Percentiles rank a stretch among this genome's conserved stretches.
Conservation (phyloP, 2,329 filamentous ascomycete genomes). For the Cladosporium sphaerospermum region DNA sequence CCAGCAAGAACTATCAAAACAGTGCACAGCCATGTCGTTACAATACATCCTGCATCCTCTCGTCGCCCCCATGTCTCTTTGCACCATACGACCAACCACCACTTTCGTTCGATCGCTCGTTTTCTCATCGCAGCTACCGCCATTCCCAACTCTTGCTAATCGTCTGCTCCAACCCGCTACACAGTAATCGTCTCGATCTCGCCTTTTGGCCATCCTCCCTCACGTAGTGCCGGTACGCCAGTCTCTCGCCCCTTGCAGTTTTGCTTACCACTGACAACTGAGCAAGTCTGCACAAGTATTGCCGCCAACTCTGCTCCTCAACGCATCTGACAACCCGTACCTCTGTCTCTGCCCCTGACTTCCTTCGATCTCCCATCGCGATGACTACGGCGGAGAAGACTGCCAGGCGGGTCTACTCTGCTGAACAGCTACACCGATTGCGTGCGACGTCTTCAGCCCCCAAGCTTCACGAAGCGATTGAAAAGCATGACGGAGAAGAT, state of each 20-base stretch:
- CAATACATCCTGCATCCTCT: not conserved
- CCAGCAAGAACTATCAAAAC: conserved; percentile 12
- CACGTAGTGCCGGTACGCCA: not conserved
- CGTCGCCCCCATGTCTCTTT: conserved; percentile 1
- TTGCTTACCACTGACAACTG: not conserved
- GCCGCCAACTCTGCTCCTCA: not conserved
- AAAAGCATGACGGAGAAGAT: conserved; percentile 31
- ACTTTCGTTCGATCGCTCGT: conserved; percentile 15
- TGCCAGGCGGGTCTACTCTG: conserved; percentile 32
- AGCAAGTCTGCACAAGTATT: not conserved
- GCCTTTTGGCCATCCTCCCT: not conserved
- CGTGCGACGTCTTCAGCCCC: conserved; percentile 30
- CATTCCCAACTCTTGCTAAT: conserved; percentile 33
- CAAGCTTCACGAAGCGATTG: conserved; percentile 30
- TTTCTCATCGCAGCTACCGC: conserved; percentile 24
- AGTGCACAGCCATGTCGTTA: not conserved
- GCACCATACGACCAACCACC: conserved; percentile 11
- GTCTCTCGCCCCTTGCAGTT: not conserved
- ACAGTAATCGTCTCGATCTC: not conserved
- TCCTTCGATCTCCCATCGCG: not conserved
- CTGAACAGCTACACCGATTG: conserved; percentile 31
- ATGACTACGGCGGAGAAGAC: conserved; percentile 15
- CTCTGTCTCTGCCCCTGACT: not conserved
- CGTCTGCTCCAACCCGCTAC: conserved; percentile 1
- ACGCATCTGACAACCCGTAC: not conserved